A percentile compares a stretch with the other conserved stretches of the same genome.
Evolutionary conservation across 129 eudicot species (phyloP).

Genomic region (Kitagawia praeruptora): DNA sequence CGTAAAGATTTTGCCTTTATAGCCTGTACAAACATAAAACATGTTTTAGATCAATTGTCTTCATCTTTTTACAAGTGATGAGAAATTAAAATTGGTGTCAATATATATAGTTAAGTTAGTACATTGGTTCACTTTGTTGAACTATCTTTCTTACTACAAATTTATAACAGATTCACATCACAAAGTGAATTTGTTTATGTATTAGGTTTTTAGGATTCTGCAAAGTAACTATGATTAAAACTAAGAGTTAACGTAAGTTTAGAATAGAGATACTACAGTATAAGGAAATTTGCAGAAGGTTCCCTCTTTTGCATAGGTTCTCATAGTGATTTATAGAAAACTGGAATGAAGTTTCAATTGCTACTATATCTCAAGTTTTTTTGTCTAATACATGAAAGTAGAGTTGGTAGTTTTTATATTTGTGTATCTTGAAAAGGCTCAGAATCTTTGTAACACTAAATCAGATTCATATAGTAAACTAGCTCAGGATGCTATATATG

Average conservation of each 20-base stretch:
- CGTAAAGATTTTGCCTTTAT: background rate
- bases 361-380: too few relatives aligned
- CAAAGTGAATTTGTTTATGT: background rate
- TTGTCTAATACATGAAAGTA: background rate
- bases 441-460: background rate
- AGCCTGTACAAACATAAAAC: background rate
- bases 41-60: background rate
- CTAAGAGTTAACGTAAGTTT: too few relatives aligned
- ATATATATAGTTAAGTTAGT: background rate
- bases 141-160: background rate
- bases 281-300: too few relatives aligned
- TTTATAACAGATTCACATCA: background rate
- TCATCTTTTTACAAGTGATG: background rate
- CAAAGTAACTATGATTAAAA: too few relatives aligned
- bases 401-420: background rate
- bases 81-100: background rate
- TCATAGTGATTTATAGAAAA: too few relatives aligned
- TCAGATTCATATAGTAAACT: background rate
- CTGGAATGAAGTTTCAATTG: too few relatives aligned
- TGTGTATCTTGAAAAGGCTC: background rate
- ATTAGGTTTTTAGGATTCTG: too few relatives aligned
- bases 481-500: constrained; percentile 30
- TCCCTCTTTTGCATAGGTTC: too few relatives aligned
- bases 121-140: background rate
- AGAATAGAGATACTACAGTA: too few relatives aligned